Percentiles rank a stretch among this genome's conserved stretches.
phyloP scores from a whole-genome alignment of 2,329 filamentous ascomycete species.

The Penicillium brevicompactum region DNA sequence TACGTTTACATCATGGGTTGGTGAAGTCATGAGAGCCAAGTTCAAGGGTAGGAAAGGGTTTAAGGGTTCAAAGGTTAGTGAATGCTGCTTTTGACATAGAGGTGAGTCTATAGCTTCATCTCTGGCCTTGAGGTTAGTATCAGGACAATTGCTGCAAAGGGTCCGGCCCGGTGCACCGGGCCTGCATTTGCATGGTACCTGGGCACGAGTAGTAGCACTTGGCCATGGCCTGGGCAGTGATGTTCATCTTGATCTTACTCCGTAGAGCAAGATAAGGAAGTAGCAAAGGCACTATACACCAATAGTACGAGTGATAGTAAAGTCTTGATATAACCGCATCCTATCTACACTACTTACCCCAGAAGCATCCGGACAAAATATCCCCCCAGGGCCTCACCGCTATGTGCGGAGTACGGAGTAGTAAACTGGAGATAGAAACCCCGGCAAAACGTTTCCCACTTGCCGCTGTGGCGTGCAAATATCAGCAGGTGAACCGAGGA shows the following conservation, averaged over 20 bases:
- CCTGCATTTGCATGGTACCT: neutral
- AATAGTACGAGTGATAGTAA: too few species aligned
- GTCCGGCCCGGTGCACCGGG: too few species aligned
- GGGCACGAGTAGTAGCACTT: neutral
- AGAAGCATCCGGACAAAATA: neutral
- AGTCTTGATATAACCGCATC: too few species aligned
- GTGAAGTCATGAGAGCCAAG: too few species aligned
- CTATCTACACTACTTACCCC: neutral
- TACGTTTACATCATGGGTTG: neutral
- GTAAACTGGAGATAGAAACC: slow-evolving; percentile 5
- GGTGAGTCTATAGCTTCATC: too few species aligned
- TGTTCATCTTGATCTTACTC: neutral
- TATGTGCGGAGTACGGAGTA: slow-evolving; percentile 19
- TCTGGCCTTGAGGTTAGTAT: too few species aligned
- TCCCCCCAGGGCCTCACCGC: slow-evolving; percentile 15
- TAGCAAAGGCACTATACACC: too few species aligned
- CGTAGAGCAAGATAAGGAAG: too few species aligned
- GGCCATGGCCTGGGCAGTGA: neutral
- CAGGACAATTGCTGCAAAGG: too few species aligned
- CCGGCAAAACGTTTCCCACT: slow-evolving; percentile 6
- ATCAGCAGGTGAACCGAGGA: neutral
- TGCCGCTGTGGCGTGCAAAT: neutral
- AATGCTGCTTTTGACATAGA: too few species aligned
- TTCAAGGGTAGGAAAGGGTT: too few species aligned
- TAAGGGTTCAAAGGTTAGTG: too few species aligned